Conservation (phyloP, 345 rosid genomes). For the Gossypium ekmanianum region DNA sequence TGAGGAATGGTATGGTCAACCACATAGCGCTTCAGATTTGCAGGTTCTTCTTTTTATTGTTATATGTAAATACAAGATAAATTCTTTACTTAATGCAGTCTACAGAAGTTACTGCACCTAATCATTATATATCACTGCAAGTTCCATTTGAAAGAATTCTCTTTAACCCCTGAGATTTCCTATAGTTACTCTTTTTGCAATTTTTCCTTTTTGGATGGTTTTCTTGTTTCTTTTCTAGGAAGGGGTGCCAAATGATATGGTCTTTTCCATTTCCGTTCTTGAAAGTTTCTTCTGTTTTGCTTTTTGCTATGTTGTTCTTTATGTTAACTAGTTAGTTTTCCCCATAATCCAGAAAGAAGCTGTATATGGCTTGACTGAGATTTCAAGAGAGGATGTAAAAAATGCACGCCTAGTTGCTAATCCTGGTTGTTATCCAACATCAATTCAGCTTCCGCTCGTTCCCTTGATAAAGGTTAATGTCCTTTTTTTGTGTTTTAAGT, state of each 20-base stretch:
- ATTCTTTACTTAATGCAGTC: neutral
- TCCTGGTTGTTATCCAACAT: constrained; percentile 98
- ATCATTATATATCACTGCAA: neutral
- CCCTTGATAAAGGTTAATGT: constrained; percentile 70
- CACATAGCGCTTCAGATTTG: constrained; percentile 77
- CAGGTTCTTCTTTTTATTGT: constrained; percentile 42
- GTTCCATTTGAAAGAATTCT: neutral
- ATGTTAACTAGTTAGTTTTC: constrained; percentile 16
- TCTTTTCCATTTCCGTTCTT: neutral
- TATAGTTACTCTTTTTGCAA: neutral
- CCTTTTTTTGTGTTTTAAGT: constrained; percentile 11
- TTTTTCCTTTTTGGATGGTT: neutral
- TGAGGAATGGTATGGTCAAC: constrained; percentile 98
- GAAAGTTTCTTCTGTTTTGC: neutral
- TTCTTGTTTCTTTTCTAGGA: neutral
- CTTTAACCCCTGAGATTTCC: neutral
- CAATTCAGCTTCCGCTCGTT: constrained; percentile 92
- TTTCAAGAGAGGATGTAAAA: constrained; percentile 61
- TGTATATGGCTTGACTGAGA: constrained; percentile 93
- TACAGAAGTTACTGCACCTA: neutral
- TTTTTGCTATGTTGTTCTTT: neutral
- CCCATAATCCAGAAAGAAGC: constrained; percentile 63
- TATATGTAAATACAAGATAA: neutral
- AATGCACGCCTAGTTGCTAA: constrained; percentile 81
- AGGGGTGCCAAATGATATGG: neutral